Evolutionary conservation across 2,329 filamentous ascomycete species (phyloP), one percentile per base, ranked within the genome.

Genomic region (Aspergillaceae sp.): DNA sequence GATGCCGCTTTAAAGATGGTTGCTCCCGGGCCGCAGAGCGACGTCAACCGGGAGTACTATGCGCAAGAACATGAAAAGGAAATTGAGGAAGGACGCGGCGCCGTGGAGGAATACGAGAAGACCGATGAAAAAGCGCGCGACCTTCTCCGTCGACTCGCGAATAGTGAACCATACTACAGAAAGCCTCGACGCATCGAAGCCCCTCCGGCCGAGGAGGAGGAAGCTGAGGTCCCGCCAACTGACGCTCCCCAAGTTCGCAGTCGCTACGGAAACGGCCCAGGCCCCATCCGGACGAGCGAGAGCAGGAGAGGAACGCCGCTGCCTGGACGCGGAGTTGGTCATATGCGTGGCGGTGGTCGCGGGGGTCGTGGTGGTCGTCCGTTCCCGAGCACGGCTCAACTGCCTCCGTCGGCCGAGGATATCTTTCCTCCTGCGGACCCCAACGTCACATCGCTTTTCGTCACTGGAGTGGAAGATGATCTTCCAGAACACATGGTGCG

Each of bases 1-100:
- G 92, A 98, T 74, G 92, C 92, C 3, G 92, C 94, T 4, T 76
- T 98, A 52, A 97, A 97, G 74, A 95, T 98, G 86, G 87, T 97
- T 37, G 90, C 91, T 0, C 90, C 92, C 0, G 92, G 92, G 0
- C 92, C 92, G 0, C 80, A 88, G 52, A 94, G 87, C 64, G 85
- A 87, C 46, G 87, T 98, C 67, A 98, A 98, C 71, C 76, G 92
- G 56, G 90, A 98, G 69, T 98, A 92, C 69, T 98, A 94, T 67
- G 92, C 92, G 9, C 92, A 98, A 65, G 92, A 97, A 63, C 90
- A 97, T 67, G 91, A 97, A 71, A 86, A 84, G 60, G 88, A 94
- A 50, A 89, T 98, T 42, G 90, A 97, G 61, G 90, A 97, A 56
- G 92, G 92, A 2, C 77, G 86, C 52, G 87, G 84, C 5, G 85